Conservation (phyloP, 805 yeast genomes). For the Candida pseudofarinosa region DNA sequence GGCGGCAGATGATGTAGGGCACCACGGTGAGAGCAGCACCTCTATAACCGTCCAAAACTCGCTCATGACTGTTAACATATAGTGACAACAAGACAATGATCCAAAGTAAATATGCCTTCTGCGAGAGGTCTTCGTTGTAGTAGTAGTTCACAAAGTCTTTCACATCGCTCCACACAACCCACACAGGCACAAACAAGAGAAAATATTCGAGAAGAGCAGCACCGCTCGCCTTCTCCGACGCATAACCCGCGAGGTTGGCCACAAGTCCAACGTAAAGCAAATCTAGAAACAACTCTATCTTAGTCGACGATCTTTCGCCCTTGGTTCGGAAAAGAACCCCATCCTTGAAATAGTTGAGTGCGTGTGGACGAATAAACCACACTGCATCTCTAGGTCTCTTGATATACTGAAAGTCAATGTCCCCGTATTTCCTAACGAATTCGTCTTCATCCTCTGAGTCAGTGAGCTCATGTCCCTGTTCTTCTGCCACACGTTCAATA, state of each 20-base stretch:
- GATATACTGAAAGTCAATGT: conserved; percentile 44
- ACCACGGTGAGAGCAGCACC: conserved; percentile 44
- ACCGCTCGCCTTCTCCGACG: conserved; percentile 49
- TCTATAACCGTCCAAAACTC: conserved; percentile 29
- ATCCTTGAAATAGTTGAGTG: conserved; percentile 56
- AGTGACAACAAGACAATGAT: conserved; percentile 45
- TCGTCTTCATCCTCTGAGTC: conserved; percentile 36
- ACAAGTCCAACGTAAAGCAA: conserved; percentile 62
- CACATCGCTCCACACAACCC: conserved; percentile 62
- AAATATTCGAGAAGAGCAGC: conserved; percentile 44
- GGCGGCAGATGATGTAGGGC: conserved; percentile 46
- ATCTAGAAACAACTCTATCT: conserved; percentile 58
- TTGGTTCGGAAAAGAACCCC: conserved; percentile 53
- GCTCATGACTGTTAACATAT: conserved; percentile 46
- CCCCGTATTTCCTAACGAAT: conserved; percentile 48
- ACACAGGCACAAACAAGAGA: conserved; percentile 53
- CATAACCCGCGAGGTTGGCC: conserved; percentile 53
- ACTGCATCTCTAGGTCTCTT: conserved; percentile 34
- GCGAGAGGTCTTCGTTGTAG: conserved; percentile 57
- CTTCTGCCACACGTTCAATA: neutral
- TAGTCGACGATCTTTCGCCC: conserved; percentile 49
- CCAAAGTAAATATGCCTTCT: conserved; percentile 51
- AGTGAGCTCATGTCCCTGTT: conserved; percentile 10
- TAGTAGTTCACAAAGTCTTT: conserved; percentile 62
- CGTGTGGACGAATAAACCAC: conserved; percentile 51